A percentile compares a stretch with the other conserved stretches of the same genome.
phyloP scores from a whole-genome alignment of 257 asterid species.

The Galeopsis tetrahit region DNA sequence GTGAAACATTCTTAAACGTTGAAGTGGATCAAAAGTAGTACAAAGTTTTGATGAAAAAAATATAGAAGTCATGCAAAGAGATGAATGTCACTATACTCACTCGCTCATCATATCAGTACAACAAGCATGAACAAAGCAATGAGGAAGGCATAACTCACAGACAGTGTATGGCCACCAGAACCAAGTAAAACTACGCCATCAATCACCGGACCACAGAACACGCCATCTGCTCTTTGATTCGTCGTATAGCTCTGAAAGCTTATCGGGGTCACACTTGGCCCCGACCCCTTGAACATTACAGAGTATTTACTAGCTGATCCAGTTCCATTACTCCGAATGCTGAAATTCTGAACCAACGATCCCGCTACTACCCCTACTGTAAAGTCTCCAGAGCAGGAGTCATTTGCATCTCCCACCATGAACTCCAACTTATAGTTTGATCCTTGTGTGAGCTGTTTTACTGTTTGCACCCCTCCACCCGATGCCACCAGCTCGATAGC shows the following conservation, averaged over 20 bases:
- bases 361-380: slow-evolving; percentile 60
- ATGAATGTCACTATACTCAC: slow-evolving; percentile 4
- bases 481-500: slow-evolving; percentile 61
- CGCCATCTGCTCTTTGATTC: slow-evolving; percentile 49
- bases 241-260: slow-evolving; percentile 55
- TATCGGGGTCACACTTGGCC: slow-evolving; percentile 44
- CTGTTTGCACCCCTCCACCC: slow-evolving; percentile 57
- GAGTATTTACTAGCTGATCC: slow-evolving; percentile 55
- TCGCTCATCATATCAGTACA: slow-evolving; percentile 33
- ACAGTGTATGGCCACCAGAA: slow-evolving; percentile 34
- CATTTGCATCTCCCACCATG: slow-evolving; percentile 69
- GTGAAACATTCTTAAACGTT: too few species aligned
- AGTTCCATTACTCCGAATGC: slow-evolving; percentile 53
- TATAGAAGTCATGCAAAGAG: neutral
- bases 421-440: slow-evolving; percentile 52
- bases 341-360: slow-evolving; percentile 50
- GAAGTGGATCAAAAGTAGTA: too few species aligned
- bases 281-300: slow-evolving; percentile 43
- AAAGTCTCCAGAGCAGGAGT: slow-evolving; percentile 63
- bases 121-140: slow-evolving; percentile 33
- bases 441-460: slow-evolving; percentile 43
- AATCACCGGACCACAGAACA: slow-evolving; percentile 61
- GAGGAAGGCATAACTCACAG: slow-evolving; percentile 31
- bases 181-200: slow-evolving; percentile 50
- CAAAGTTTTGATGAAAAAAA: too few species aligned